A percentile compares a stretch with the other conserved stretches of the same genome.
Evolutionary conservation across 2,329 filamentous ascomycete genomes (phyloP).

Genomic region (Hypoxylon sp.): DNA sequence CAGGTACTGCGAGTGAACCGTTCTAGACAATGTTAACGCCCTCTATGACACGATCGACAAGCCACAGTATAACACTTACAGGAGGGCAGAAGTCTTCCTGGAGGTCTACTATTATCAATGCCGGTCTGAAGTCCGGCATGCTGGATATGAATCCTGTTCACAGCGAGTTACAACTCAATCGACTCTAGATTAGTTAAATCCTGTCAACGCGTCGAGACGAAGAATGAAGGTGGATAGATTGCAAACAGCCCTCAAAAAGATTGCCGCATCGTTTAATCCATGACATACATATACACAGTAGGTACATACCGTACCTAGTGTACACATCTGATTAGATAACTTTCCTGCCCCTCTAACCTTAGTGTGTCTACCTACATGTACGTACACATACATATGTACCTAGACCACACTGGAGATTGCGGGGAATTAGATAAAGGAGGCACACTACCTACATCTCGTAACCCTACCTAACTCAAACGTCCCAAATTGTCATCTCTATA

Average conservation of each 20-base stretch:
- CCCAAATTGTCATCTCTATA: no score
- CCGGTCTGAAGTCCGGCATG: conserved; percentile 61
- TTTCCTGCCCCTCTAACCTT: not conserved
- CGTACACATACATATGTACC: no score
- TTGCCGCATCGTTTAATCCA: no score
- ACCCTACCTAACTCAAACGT: no score
- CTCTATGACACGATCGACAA: conserved; percentile 11
- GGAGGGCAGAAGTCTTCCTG: conserved; percentile 97
- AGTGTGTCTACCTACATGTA: not conserved
- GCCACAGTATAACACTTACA: conserved; percentile 65
- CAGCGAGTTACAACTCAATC: not conserved
- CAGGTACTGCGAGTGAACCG: conserved; percentile 85
- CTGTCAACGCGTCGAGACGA: not conserved
- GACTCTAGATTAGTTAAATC: not conserved
- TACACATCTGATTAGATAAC: conserved; percentile 32
- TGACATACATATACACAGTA: no score
- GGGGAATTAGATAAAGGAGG: not conserved
- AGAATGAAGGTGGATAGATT: not conserved
- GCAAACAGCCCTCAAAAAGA: conserved; percentile 17
- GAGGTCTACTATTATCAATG: conserved; percentile 83
- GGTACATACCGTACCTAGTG: no score
- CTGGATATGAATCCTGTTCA: not conserved
- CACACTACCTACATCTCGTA: no score
- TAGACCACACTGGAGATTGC: no score
- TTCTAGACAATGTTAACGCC: conserved; percentile 65